phyloP scores from a whole-genome alignment of 108 stramenopile species.

The Cylindrotheca closterium region DNA sequence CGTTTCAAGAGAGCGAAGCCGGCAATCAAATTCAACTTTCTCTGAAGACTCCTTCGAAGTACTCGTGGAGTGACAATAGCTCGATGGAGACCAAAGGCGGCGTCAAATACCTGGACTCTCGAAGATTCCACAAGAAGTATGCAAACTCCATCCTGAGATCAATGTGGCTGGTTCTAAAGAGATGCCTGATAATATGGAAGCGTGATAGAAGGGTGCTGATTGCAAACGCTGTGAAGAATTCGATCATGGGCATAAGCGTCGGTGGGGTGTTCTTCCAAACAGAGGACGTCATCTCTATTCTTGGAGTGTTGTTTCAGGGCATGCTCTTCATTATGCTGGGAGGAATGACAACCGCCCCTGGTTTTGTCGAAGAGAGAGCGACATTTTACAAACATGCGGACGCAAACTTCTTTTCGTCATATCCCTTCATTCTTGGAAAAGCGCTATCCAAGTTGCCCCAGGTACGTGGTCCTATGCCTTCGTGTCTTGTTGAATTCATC shows the following conservation, averaged over 20 bases:
- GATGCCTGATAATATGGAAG: slow-evolving; percentile 51
- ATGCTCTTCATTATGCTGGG: slow-evolving; percentile 77
- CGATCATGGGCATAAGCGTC: slow-evolving; percentile 70
- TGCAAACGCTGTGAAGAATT: slow-evolving; percentile 49
- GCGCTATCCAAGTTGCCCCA: slow-evolving; percentile 60
- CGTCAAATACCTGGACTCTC: slow-evolving; percentile 18
- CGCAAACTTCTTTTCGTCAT: slow-evolving; percentile 77
- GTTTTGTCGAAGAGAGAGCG: slow-evolving; percentile 60
- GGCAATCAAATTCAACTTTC: slow-evolving; percentile 22
- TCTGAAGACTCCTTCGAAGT: slow-evolving; percentile 20
- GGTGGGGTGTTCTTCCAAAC: slow-evolving; percentile 70
- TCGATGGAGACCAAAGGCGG: background rate
- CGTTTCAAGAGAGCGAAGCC: slow-evolving; percentile 50
- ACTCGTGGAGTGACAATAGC: slow-evolving; percentile 27
- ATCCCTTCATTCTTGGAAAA: slow-evolving; percentile 58
- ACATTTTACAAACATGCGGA: slow-evolving; percentile 90
- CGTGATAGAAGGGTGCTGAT: slow-evolving; percentile 63
- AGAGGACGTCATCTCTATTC: slow-evolving; percentile 38
- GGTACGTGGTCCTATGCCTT: slow-evolving; percentile 12
- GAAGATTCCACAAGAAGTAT: slow-evolving; percentile 28
- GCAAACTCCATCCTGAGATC: slow-evolving; percentile 49
- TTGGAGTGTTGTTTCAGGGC: slow-evolving; percentile 58
- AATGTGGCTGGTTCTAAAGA: slow-evolving; percentile 44
- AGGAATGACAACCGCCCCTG: slow-evolving; percentile 71
- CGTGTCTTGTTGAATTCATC: background rate